Evolutionary conservation across 495 filamentous ascomycete genomes (phyloP), one percentile per base, ranked within the genome.

Genomic region (Lineolata rhizophorae): DNA sequence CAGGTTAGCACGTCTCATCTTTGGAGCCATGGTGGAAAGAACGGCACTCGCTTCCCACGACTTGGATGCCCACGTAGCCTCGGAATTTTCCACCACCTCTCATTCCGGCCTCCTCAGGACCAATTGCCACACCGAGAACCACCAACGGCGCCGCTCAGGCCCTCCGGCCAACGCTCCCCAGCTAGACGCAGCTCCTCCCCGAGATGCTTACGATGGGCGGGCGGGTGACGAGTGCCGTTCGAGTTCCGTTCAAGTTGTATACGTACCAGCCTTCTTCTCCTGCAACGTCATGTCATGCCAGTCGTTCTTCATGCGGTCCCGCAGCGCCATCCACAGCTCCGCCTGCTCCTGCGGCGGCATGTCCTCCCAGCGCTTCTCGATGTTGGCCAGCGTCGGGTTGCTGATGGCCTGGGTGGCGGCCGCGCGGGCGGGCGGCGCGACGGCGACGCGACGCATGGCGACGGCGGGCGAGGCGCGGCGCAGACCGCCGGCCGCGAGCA

Each of bases 211-310:
- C n/a, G n/a, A n/a, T n/a, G n/a, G n/a, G n/a, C n/a, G n/a, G n/a
- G n/a, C n/a, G n/a, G n/a, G n/a, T n/a, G n/a, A n/a, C n/a, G n/a
- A n/a, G n/a, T n/a, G n/a, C n/a, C n/a, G n/a, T n/a, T n/a, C n/a
- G n/a, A n/a, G n/a, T n/a, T n/a, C n/a, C n/a, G n/a, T n/a, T n/a
- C n/a, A n/a, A n/a, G n/a, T n/a, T n/a, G n/a, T n/a, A n/a, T n/a
- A 76, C 87, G 47, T 72, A 95, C 87, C 85, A 49, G 87, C 90
- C 64, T 90, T 94, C 77, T 95, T 93, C 66, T 97, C 87, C 56
- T 81, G 71, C 40, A 84, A 25, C 18, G 87, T 97, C 66, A 97
- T 62, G 45, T 94, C 79, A 47, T 75, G 65, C 87, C 87, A 97
- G 56, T 79, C 78, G 40, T 63, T 71, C 77, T 93, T 95, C 87